phyloP scores from a whole-genome alignment of 306 rosid species.

The Pterocarpus santalinus region DNA sequence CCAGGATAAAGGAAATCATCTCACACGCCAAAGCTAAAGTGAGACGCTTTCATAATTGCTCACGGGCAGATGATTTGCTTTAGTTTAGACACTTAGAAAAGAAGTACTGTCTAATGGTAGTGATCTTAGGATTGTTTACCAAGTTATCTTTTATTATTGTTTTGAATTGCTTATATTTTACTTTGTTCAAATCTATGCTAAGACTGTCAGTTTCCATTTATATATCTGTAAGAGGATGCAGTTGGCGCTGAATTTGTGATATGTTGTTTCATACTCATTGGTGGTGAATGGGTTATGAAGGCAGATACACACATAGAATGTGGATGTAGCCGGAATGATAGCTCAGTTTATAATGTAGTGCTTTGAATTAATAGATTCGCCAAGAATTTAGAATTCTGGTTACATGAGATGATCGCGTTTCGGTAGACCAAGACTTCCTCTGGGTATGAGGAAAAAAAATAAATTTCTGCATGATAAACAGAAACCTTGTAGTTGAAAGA shows the following conservation, averaged over 20 bases:
- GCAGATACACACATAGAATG: background rate
- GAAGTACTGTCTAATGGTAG: background rate
- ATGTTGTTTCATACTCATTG: background rate
- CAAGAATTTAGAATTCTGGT: background rate
- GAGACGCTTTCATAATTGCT: background rate
- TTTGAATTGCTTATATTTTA: background rate
- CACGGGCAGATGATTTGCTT: slow-evolving; percentile 25
- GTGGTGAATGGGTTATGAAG: background rate
- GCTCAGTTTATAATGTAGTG: background rate
- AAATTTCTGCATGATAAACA: too few relatives aligned
- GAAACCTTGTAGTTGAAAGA: slow-evolving; percentile 40
- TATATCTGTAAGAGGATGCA: background rate
- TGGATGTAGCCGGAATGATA: background rate
- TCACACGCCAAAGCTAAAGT: background rate
- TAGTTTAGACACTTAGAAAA: background rate
- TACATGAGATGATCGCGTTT: background rate
- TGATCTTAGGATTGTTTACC: slow-evolving; percentile 7
- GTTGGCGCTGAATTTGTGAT: background rate
- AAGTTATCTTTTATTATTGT: background rate
- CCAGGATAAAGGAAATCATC: background rate
- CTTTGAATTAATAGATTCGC: background rate
- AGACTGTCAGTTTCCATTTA: background rate
- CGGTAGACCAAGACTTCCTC: background rate
- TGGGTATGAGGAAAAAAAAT: background rate
- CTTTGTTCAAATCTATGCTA: background rate